Percentiles rank a stretch among this genome's conserved stretches.
Evolutionary conservation across 495 filamentous ascomycete species (phyloP).

Genomic region (Delitschia confertaspora): DNA sequence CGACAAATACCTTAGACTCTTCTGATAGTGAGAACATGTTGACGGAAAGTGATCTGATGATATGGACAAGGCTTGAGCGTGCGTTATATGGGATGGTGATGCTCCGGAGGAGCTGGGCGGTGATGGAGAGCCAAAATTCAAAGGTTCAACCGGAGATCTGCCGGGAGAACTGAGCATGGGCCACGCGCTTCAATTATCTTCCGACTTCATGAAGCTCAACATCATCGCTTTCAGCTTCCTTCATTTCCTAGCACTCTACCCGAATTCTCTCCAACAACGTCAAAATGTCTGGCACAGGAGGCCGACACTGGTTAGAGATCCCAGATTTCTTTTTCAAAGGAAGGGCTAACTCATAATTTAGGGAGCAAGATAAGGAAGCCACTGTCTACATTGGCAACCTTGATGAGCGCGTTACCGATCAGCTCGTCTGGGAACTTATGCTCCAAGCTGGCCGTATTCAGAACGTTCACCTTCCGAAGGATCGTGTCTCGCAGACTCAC

Average conservation of each 20-base stretch:
- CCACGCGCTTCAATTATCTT: neutral
- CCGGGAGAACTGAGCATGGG: neutral
- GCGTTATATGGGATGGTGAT: neutral
- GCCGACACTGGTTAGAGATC: conserved; percentile 64
- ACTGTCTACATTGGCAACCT: conserved; percentile 98
- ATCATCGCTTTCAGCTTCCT: neutral
- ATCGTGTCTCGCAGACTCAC: conserved; percentile 90
- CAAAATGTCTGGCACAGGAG: conserved; percentile 48
- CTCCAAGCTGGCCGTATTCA: conserved; percentile 91
- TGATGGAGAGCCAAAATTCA: conserved; percentile 1
- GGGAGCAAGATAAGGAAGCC: conserved; percentile 98
- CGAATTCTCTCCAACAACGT: neutral
- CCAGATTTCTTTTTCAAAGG: no score
- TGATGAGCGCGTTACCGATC: conserved; percentile 88
- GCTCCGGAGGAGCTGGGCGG: neutral
- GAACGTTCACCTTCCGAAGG: conserved; percentile 95
- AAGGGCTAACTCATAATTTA: no score
- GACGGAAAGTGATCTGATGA: no score
- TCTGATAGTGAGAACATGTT: conserved; percentile 70
- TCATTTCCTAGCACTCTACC: neutral
- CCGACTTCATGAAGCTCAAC: neutral
- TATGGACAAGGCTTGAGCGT: neutral
- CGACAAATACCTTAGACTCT: conserved; percentile 71
- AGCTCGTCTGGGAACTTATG: conserved; percentile 94
- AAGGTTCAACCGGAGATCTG: neutral